Percentiles rank a stretch among this genome's conserved stretches.
These are phyloP conservation scores for Calonectria hawksworthii DNA, from an alignment of 2,329 filamentous ascomycete genomes.

Conservation along the genomic window DNA sequence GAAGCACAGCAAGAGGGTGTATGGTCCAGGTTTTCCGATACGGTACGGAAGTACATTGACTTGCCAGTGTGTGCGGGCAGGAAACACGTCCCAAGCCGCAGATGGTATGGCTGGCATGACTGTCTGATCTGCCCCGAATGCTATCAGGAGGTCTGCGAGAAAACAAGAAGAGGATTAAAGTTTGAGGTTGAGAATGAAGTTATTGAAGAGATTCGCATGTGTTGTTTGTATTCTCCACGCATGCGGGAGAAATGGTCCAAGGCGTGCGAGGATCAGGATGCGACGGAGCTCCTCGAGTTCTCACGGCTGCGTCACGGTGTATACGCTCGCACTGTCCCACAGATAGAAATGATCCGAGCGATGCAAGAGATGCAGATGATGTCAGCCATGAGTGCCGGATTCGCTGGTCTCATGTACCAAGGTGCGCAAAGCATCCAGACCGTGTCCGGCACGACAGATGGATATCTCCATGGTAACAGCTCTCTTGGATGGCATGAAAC, in stretches of 20 bases:
- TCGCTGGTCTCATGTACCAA: constrained; percentile 19
- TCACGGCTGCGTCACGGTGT: neutral
- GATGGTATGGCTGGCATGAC: constrained; percentile 19
- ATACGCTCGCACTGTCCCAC: constrained; percentile 13
- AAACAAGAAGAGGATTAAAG: neutral
- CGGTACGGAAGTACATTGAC: neutral
- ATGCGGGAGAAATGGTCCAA: constrained; percentile 15
- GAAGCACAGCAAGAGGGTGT: constrained; percentile 7
- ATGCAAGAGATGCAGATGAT: constrained; percentile 23
- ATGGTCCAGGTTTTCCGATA: neutral
- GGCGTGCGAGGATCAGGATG: neutral
- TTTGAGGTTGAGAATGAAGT: constrained; percentile 9
- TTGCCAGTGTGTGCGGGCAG: neutral
- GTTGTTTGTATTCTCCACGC: constrained; percentile 15
- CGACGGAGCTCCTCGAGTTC: constrained; percentile 7
- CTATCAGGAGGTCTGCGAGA: constrained; percentile 3
- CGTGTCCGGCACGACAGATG: constrained; percentile 1
- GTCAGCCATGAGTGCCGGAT: constrained; percentile 13
- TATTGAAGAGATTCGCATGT: constrained; percentile 11
- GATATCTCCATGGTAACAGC: constrained; percentile 15
- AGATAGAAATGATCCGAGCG: constrained; percentile 10
- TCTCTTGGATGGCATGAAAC: constrained; percentile 14
- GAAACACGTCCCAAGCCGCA: neutral
- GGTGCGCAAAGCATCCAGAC: constrained; percentile 6
- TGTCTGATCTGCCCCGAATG: constrained; percentile 15